phyloP scores from a whole-genome alignment of 345 rosid genomes.

The Hibiscus syriacus region DNA sequence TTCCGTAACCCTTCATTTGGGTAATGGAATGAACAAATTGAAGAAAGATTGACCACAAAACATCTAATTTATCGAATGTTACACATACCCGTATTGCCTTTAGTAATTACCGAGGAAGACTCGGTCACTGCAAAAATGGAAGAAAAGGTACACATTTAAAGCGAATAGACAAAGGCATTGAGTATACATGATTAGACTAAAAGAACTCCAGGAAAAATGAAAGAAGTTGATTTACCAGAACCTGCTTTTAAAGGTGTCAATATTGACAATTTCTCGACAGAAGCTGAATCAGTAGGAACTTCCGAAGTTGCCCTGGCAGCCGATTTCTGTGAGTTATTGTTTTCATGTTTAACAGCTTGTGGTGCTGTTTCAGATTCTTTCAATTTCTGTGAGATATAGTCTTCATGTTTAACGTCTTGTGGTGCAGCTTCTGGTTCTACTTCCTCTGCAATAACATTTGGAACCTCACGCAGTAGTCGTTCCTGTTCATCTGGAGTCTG shows the following conservation, averaged over 20 bases:
- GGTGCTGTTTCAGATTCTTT: constrained; percentile 24
- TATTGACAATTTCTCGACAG: constrained; percentile 22
- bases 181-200: not conserved
- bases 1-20: not conserved
- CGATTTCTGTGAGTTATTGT: constrained; percentile 22
- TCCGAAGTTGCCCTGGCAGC: constrained; percentile 21
- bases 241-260: constrained; percentile 14
- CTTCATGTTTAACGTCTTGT: constrained; percentile 17
- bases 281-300: constrained; percentile 21
- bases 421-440: constrained; percentile 28
- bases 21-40: not conserved
- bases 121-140: not conserved
- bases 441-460: constrained; percentile 58
- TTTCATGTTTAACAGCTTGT: constrained; percentile 18
- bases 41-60: not conserved
- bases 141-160: not conserved
- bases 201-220: constrained; percentile 1
- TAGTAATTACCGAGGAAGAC: not conserved
- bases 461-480: constrained; percentile 53
- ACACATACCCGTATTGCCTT: not conserved
- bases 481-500: constrained; percentile 56
- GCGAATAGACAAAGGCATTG: not conserved
- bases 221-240: constrained; percentile 28
- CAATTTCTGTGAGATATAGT: constrained; percentile 22
- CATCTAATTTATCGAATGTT: not conserved